These are phyloP conservation scores for Chlamydomonas reinhardtii DNA, from an alignment of 163 green algal genomes.

Conservation along the genomic window DNA sequence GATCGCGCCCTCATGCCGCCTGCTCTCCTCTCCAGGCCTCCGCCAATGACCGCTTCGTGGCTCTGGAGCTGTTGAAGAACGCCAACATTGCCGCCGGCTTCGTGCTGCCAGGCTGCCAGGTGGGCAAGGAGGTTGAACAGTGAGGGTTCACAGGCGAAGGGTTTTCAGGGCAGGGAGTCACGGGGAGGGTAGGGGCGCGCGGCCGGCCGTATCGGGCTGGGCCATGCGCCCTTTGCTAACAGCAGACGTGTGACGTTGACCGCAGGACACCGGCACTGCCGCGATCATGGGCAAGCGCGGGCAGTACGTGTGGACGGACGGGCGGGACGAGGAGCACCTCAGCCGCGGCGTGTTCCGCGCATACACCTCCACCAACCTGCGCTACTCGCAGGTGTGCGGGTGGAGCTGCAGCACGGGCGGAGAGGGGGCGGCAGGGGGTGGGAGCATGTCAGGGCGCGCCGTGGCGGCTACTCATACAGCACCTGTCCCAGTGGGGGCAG, in stretches of 20 bases:
- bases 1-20: not conserved
- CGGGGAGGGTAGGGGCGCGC: too few species aligned
- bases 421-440: too few species aligned
- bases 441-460: too few species aligned
- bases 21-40: conserved; percentile 27
- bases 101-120: conserved; percentile 62
- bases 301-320: conserved; percentile 69
- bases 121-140: not conserved
- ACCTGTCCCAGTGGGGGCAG: too few species aligned
- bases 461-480: too few species aligned
- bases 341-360: conserved; percentile 57
- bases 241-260: too few species aligned
- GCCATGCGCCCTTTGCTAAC: too few species aligned
- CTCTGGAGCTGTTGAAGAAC: conserved; percentile 68
- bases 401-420: not conserved
- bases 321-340: conserved; percentile 57
- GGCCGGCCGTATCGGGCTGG: too few species aligned
- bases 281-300: conserved; percentile 63
- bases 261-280: conserved; percentile 61
- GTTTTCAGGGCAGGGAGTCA: too few species aligned
- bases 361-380: conserved; percentile 60
- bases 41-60: conserved; percentile 64
- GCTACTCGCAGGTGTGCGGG: conserved; percentile 58
- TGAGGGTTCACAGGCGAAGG: too few species aligned
- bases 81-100: conserved; percentile 65